phyloP scores from a whole-genome alignment of 164 flowering plant species.

The Chloranthus sessilifolius region DNA sequence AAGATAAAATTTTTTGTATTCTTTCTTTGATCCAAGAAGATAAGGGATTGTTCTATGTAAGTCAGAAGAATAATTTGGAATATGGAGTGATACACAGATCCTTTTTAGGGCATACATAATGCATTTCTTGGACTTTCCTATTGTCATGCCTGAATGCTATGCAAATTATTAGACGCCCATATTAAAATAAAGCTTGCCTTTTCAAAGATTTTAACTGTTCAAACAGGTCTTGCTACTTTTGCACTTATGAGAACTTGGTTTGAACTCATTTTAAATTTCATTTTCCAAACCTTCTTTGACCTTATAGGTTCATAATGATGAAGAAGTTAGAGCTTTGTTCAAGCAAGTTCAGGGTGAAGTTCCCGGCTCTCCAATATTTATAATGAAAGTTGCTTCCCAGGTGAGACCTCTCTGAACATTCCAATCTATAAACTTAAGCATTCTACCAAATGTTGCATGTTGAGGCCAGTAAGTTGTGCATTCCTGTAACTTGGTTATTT shows the following conservation, averaged over 20 bases:
- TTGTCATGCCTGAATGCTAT: no score
- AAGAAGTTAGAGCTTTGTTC: constrained; percentile 94
- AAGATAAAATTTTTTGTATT: no score
- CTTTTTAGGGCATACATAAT: no score
- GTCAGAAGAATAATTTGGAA: no score
- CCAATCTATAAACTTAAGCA: not conserved
- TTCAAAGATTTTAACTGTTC: not conserved
- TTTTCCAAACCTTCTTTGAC: not conserved
- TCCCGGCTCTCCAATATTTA: constrained; percentile 99
- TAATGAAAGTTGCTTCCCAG: constrained; percentile 99
- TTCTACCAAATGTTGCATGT: not conserved
- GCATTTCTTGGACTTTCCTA: no score
- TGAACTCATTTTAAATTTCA: not conserved
- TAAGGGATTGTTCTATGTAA: no score
- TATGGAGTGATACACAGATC: no score
- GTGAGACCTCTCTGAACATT: constrained; percentile 32
- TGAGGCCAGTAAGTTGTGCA: no score
- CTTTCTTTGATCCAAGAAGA: no score
- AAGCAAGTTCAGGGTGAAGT: constrained; percentile 99
- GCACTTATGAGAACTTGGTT: not conserved
- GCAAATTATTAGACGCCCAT: no score
- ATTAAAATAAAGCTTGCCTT: no score
- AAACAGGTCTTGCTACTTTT: not conserved
- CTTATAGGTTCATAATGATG: constrained; percentile 93
- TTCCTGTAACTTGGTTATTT: no score